Conservation (phyloP, 2,329 filamentous ascomycete genomes). For the Talaromyces sp. region DNA sequence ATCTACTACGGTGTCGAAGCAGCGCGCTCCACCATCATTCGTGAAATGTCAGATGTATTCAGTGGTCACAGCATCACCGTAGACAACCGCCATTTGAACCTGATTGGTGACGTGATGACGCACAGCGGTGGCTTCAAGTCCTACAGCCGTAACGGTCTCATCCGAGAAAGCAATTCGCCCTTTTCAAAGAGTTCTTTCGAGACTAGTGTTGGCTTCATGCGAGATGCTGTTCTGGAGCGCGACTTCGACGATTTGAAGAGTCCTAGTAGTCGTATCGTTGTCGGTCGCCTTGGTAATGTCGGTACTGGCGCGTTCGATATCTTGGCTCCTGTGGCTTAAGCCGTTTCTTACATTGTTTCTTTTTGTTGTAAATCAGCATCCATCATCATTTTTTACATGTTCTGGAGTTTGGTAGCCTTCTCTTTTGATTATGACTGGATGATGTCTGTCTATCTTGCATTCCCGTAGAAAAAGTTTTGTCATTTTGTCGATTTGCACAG, state of each 20-base stretch:
- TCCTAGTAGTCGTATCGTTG: slow-evolving; percentile 82
- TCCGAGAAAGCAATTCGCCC: slow-evolving; percentile 74
- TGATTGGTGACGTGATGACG: slow-evolving; percentile 99
- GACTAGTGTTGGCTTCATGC: slow-evolving; percentile 90
- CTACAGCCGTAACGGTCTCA: slow-evolving; percentile 85
- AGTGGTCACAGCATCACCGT: slow-evolving; percentile 86
- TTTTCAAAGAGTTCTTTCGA: slow-evolving; percentile 99
- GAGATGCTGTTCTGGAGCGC: slow-evolving; percentile 83
- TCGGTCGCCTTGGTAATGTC: slow-evolving; percentile 75
- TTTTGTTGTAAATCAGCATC: slow-evolving; percentile 5
- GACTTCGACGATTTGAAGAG: slow-evolving; percentile 86
- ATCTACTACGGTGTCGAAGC: slow-evolving; percentile 89
- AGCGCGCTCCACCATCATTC: slow-evolving; percentile 78
- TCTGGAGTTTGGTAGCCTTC: slow-evolving; percentile 11
- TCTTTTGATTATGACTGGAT: slow-evolving; percentile 6
- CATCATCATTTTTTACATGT: background rate
- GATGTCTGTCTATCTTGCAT: slow-evolving; percentile 2
- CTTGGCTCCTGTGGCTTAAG: slow-evolving; percentile 52
- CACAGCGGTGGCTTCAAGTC: slow-evolving; percentile 81
- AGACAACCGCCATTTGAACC: slow-evolving; percentile 84
- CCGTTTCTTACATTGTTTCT: slow-evolving; percentile 11
- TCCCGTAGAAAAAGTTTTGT: background rate
- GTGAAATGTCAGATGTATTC: slow-evolving; percentile 83
- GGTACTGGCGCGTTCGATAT: slow-evolving; percentile 94
- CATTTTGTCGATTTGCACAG: background rate